These are phyloP conservation scores for Oryza brachyantha DNA, from an alignment of 176 grass and related monocot species.

Conservation along the genomic window DNA sequence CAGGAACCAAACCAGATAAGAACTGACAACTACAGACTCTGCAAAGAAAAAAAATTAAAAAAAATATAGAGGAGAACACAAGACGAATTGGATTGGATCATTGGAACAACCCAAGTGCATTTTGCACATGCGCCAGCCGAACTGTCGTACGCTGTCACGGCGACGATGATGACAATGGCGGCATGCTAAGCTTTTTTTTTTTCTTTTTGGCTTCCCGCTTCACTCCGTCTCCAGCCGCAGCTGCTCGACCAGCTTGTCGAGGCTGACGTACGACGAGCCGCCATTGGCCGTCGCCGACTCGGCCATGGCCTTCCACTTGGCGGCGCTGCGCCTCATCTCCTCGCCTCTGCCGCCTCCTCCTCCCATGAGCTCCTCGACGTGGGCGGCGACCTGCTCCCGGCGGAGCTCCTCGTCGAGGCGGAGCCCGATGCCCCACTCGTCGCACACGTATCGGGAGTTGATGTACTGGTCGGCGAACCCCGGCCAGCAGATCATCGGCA, in stretches of 20 bases:
- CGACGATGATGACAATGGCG: neutral
- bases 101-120: neutral
- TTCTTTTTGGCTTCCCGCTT: too few relatives aligned
- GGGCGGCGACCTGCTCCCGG: conserved; percentile 21
- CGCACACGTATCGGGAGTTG: conserved; percentile 46
- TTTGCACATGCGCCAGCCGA: neutral
- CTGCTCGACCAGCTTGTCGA: conserved; percentile 17
- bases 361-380: conserved; percentile 38
- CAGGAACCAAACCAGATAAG: neutral
- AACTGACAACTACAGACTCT: neutral
- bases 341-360: neutral
- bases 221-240: neutral
- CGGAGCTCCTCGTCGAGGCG: conserved; percentile 43
- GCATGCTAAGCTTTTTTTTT: too few relatives aligned
- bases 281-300: conserved; percentile 17
- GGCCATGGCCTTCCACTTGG: conserved; percentile 15
- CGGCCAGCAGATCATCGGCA: conserved; percentile 56
- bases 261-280: conserved; percentile 34
- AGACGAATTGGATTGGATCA: too few relatives aligned
- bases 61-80: too few relatives aligned
- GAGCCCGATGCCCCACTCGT: conserved; percentile 47
- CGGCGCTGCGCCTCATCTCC: conserved; percentile 24
- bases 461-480: conserved; percentile 66
- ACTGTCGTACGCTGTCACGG: neutral
- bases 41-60: neutral